Evolutionary conservation across 768 basidiomycete genomes (phyloP).

Genomic region (Tylopilus subfusipes): DNA sequence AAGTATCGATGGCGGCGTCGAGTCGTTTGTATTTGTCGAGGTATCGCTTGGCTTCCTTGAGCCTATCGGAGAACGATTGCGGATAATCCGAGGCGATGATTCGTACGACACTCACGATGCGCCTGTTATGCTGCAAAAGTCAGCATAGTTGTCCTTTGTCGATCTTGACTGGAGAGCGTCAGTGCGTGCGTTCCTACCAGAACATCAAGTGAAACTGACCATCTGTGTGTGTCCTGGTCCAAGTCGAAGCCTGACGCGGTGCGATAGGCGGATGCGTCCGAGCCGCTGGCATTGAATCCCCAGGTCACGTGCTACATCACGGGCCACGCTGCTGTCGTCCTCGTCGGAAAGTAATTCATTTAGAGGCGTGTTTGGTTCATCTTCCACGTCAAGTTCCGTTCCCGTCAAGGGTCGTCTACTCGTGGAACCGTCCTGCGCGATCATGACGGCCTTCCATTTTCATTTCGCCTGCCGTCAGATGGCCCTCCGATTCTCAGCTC

Average conservation of each 20-base stretch:
- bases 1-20: constrained; percentile 73
- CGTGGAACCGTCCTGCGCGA: constrained; percentile 4
- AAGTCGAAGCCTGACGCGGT: neutral
- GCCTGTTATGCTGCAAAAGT: constrained; percentile 67
- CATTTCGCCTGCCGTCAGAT: constrained; percentile 14
- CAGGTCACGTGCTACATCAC: constrained; percentile 18
- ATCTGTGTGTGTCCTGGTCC: constrained; percentile 10
- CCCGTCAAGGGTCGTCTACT: constrained; percentile 9
- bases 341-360: neutral
- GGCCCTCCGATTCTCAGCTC: constrained; percentile 5
- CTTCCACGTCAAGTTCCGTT: constrained; percentile 18
- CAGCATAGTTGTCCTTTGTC: constrained; percentile 44
- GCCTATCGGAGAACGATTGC: constrained; percentile 23
- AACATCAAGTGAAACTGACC: constrained; percentile 16
- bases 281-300: constrained; percentile 20
- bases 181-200: neutral
- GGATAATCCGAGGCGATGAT: neutral
- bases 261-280: constrained; percentile 20
- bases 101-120: constrained; percentile 51
- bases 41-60: constrained; percentile 61
- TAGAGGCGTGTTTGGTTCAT: neutral
- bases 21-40: constrained; percentile 66
- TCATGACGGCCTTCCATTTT: constrained; percentile 21
- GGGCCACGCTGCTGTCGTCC: neutral
- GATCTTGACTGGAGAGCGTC: constrained; percentile 21